Conservation (phyloP, 2,329 filamentous ascomycete species). For the Dactylonectria estremocensis region DNA sequence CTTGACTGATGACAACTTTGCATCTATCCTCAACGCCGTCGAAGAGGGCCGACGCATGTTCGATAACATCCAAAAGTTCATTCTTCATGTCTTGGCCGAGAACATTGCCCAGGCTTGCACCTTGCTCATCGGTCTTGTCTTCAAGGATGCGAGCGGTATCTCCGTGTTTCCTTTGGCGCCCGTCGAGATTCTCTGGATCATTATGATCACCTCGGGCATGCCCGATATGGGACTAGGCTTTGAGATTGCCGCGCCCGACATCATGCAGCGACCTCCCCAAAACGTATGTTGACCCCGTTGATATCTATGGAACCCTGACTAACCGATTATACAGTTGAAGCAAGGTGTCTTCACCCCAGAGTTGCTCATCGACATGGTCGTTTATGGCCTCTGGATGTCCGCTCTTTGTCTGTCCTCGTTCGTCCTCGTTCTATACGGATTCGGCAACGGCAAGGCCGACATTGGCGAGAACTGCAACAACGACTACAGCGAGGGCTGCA, state of each 20-base stretch:
- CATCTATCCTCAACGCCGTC: slow-evolving; percentile 59
- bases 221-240: slow-evolving; percentile 82
- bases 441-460: slow-evolving; percentile 63
- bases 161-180: slow-evolving; percentile 80
- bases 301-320: background rate
- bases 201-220: slow-evolving; percentile 80
- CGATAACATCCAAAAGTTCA: slow-evolving; percentile 81
- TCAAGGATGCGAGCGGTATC: slow-evolving; percentile 75
- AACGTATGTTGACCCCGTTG: slow-evolving; percentile 17
- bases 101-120: slow-evolving; percentile 78
- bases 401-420: slow-evolving; percentile 71
- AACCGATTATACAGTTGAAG: slow-evolving; percentile 46
- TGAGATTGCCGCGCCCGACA: slow-evolving; percentile 76
- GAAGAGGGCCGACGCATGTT: slow-evolving; percentile 78
- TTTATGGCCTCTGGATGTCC: slow-evolving; percentile 77
- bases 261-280: slow-evolving; percentile 74
- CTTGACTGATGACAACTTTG: slow-evolving; percentile 79
- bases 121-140: slow-evolving; percentile 76
- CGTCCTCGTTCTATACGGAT: slow-evolving; percentile 67
- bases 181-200: slow-evolving; percentile 82
- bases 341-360: slow-evolving; percentile 75
- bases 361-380: slow-evolving; percentile 74
- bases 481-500: slow-evolving; percentile 64
- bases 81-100: slow-evolving; percentile 75
- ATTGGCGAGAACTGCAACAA: slow-evolving; percentile 72